A percentile compares a stretch with the other conserved stretches of the same genome.
Evolutionary conservation across 257 asterid genomes (phyloP).

Genomic region (Fraxinus cuspidata): DNA sequence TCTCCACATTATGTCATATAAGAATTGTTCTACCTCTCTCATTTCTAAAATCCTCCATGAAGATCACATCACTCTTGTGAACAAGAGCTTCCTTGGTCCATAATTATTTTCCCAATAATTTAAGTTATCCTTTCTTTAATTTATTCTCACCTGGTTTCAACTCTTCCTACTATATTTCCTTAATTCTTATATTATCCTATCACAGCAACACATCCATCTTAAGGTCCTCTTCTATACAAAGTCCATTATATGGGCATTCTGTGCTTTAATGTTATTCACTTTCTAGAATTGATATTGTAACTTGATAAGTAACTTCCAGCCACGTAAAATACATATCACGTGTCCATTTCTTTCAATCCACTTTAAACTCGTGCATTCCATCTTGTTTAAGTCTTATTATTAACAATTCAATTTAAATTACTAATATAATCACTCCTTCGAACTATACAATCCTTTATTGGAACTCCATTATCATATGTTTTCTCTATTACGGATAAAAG

Average conservation of each 20-base stretch:
- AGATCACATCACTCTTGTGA: background rate
- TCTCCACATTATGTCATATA: background rate
- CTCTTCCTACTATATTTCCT: background rate
- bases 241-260: background rate
- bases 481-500: background rate
- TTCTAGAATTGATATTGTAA: background rate
- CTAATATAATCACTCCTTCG: background rate
- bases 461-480: background rate
- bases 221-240: background rate
- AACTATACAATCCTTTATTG: background rate
- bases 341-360: background rate
- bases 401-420: background rate
- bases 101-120: background rate
- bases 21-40: background rate
- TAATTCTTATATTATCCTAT: background rate
- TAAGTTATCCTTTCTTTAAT: background rate
- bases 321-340: background rate
- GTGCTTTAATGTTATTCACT: background rate
- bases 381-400: background rate
- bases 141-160: background rate
- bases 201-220: background rate
- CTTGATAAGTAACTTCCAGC: background rate
- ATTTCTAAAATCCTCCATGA: background rate
- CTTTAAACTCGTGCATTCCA: background rate
- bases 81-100: background rate